These are phyloP conservation scores for Brassica napus DNA, from an alignment of 345 rosid species.

Conservation along the genomic window DNA sequence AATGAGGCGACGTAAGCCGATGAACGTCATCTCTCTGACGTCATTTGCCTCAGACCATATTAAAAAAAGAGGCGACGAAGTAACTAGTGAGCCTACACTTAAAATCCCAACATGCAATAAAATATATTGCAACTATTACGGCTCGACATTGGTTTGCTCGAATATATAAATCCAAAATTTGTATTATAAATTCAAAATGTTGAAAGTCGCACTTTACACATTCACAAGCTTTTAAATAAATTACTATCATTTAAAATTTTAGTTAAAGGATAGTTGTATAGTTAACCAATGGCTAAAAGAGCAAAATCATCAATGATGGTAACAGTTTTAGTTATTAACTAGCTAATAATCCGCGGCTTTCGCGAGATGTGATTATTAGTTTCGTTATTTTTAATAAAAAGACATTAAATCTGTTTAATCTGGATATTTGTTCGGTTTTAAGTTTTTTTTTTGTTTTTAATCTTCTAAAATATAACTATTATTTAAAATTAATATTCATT, in stretches of 20 bases:
- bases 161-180: neutral
- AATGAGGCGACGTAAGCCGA: conserved; percentile 11
- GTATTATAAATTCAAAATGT: neutral
- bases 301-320: neutral
- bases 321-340: neutral
- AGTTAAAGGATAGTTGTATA: conserved; percentile 1
- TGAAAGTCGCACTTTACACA: conserved; percentile 34
- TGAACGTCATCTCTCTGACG: conserved; percentile 17
- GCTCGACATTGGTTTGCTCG: conserved; percentile 13
- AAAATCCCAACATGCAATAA: conserved; percentile 26
- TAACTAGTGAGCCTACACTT: conserved; percentile 19
- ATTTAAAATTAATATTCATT: too few species aligned
- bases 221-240: conserved; percentile 12
- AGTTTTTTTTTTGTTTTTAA: too few species aligned
- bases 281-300: conserved; percentile 7
- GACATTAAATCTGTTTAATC: too few species aligned
- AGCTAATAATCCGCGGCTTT: too few species aligned
- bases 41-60: conserved; percentile 25
- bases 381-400: too few species aligned
- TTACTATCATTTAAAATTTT: neutral
- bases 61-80: conserved; percentile 1
- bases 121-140: conserved; percentile 10
- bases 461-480: too few species aligned
- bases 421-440: too few species aligned
- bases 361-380: too few species aligned